Evolutionary conservation across 495 filamentous ascomycete species (phyloP).

Genomic region (Neurospora sp.): DNA sequence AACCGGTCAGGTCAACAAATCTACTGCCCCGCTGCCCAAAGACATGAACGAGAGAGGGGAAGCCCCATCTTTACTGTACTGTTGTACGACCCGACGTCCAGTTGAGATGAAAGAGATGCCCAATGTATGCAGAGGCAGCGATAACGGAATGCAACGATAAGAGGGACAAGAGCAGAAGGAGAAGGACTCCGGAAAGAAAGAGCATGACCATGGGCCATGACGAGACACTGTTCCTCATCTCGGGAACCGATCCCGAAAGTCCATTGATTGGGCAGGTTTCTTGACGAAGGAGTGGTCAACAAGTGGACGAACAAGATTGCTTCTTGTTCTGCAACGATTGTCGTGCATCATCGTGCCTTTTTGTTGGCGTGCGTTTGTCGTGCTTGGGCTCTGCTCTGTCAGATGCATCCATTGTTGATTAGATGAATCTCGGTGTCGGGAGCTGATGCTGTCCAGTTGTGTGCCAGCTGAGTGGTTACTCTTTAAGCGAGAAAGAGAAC

Average conservation of each 20-base stretch:
- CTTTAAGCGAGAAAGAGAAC: neutral
- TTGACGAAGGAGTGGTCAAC: neutral
- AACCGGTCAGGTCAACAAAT: neutral
- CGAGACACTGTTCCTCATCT: neutral
- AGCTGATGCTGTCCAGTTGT: neutral
- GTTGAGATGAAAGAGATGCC: neutral
- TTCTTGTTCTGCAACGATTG: neutral
- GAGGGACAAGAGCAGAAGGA: neutral
- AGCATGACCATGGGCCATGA: neutral
- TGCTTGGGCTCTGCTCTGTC: neutral
- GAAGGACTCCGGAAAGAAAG: neutral
- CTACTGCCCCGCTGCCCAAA: neutral
- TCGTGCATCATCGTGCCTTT: neutral
- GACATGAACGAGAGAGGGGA: neutral
- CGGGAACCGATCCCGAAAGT: neutral
- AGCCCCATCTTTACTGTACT: neutral
- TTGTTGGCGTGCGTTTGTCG: neutral
- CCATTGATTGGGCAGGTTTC: neutral
- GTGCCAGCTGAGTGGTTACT: neutral
- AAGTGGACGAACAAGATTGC: neutral
- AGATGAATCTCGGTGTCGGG: neutral
- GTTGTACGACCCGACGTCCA: neutral
- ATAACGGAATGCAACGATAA: neutral
- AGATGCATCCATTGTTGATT: neutral
- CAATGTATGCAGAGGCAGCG: neutral